Evolutionary conservation across 352 stramenopile species (phyloP), one percentile per base, ranked within the genome.

Genomic region (Peronospora farinosa): DNA sequence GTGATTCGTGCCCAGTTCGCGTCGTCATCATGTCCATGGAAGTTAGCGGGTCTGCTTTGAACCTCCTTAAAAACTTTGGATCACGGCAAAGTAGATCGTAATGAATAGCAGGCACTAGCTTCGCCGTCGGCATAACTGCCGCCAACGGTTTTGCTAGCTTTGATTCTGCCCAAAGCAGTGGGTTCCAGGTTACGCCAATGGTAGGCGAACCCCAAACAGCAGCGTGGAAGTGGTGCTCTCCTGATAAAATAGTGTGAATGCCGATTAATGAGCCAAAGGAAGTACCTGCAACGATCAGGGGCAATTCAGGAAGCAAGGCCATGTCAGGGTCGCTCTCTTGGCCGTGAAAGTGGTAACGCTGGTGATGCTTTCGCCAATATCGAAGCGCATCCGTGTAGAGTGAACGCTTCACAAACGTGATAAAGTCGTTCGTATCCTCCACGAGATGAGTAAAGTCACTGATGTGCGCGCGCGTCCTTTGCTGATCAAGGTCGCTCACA

Each of bases 391-490:
- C 36, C 10, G 31, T 48, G 40, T 69, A 68, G 27, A 78, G 57
- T 0, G 40, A 43, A 19, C 51, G 31, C 43, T 77, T 77, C 0
- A 65, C 58, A 31, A 73, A 73, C 43, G 50, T 57, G 30, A 79
- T 47, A 37, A 79, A 66, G 32, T 60, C 56, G 47, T 82, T 76
- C 15, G 65, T 72, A 47, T 82, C 71, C 33, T 79, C 66, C 21
- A 82, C 60, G n/a, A 82, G 54, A 50, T 75, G 47, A 0, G 27
- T 56, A 32, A 78, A 78, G 23, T 63, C 55, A 39, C 63, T 52
- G 16, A 72, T 48, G 55, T 78, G 68, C 11, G 61, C 65, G 17
- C 69, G 69, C 19, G 64, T 65, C 32, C 56, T 57, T 44, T 71
- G 55, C 13, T 54, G 45, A 35, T 70, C 54, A 25, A 62, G 48